These are phyloP conservation scores for Xanthoparmelia taractica DNA, from an alignment of 495 filamentous ascomycete species.

Conservation along the genomic window DNA sequence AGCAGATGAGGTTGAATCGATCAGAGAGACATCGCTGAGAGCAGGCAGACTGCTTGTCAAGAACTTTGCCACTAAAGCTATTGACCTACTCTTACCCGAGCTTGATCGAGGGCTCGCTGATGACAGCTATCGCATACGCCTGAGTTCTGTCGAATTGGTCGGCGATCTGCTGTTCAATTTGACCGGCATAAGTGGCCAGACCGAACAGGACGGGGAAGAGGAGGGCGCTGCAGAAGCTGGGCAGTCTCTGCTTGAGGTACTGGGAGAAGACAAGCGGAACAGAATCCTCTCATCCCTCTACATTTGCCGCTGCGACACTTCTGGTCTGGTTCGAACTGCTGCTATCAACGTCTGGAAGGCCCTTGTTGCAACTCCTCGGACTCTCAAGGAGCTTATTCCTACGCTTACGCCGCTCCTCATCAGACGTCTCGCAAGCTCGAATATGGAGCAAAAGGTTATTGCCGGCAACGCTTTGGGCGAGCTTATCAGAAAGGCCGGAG, in stretches of 20 bases:
- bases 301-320: constrained; percentile 96
- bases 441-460: constrained; percentile 97
- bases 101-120: constrained; percentile 92
- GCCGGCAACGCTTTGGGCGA: constrained; percentile 95
- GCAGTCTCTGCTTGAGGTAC: constrained; percentile 81
- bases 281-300: constrained; percentile 92
- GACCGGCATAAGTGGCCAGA: constrained; percentile 82
- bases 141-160: constrained; percentile 95
- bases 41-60: constrained; percentile 92
- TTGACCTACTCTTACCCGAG: constrained; percentile 88
- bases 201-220: constrained; percentile 73
- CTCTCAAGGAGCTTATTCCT: constrained; percentile 88
- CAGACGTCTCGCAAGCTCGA: constrained; percentile 84
- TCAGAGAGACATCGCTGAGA: constrained; percentile 85
- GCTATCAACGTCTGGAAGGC: constrained; percentile 95
- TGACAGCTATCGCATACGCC: constrained; percentile 89
- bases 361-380: constrained; percentile 83
- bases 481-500: constrained; percentile 91
- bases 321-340: constrained; percentile 80
- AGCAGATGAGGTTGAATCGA: constrained; percentile 91
- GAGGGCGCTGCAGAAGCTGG: constrained; percentile 73
- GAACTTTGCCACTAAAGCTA: constrained; percentile 91
- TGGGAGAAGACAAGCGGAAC: constrained; percentile 91
- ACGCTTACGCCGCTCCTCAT: constrained; percentile 92
- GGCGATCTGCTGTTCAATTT: constrained; percentile 96